phyloP scores from a whole-genome alignment of 1,139 yeast species.

The Arxiozyma slooffiae region DNA sequence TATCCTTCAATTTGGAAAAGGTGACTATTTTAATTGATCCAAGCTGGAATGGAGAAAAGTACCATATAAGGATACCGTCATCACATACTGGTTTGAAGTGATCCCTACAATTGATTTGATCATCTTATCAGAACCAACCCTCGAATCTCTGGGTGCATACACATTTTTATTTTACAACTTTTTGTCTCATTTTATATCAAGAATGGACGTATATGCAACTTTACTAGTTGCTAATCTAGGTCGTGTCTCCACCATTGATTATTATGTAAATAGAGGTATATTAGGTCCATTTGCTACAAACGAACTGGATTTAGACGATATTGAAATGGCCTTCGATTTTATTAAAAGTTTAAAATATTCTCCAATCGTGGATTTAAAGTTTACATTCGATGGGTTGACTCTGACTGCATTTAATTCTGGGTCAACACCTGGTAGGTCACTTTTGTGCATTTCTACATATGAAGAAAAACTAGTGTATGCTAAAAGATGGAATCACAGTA shows the following conservation, averaged over 20 bases:
- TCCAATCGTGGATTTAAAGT: constrained; percentile 55
- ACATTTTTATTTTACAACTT: constrained; percentile 53
- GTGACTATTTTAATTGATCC: constrained; percentile 60
- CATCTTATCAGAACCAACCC: constrained; percentile 75
- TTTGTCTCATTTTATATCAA: constrained; percentile 47
- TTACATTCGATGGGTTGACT: constrained; percentile 50
- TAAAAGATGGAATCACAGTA: constrained; percentile 91
- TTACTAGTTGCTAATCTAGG: constrained; percentile 84
- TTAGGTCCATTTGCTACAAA: constrained; percentile 64
- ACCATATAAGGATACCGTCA: constrained; percentile 18
- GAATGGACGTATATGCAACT: constrained; percentile 76
- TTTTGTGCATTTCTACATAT: constrained; percentile 66
- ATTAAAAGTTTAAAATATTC: constrained; percentile 64
- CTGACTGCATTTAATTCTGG: constrained; percentile 88
- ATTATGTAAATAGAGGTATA: constrained; percentile 60
- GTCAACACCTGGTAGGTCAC: constrained; percentile 78
- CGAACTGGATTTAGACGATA: constrained; percentile 56
- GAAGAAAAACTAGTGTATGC: constrained; percentile 79
- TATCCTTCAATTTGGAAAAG: constrained; percentile 32
- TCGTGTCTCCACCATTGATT: constrained; percentile 72
- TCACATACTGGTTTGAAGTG: constrained; percentile 36
- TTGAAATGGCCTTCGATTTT: constrained; percentile 70
- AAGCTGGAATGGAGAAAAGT: constrained; percentile 52
- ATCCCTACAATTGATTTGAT: constrained; percentile 53
- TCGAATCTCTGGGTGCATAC: constrained; percentile 74